Evolutionary conservation across 2,329 filamentous ascomycete species (phyloP), one percentile per base, ranked within the genome.

Genomic region (Colletotrichum sp.): DNA sequence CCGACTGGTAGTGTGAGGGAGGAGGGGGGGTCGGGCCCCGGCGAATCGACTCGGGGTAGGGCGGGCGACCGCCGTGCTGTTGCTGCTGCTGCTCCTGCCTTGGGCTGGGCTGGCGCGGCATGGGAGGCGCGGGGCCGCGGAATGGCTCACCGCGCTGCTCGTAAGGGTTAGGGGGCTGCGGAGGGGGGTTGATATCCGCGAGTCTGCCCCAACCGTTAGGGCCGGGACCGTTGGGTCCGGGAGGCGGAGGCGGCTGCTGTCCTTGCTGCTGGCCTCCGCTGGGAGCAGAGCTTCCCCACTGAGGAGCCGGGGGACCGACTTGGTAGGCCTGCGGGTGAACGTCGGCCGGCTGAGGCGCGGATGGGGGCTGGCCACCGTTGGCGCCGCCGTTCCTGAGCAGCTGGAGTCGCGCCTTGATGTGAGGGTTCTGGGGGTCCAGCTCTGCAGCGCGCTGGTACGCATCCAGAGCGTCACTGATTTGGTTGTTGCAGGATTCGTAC

Each of bases 401-500:
- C 83, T 98, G 95, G 77, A 99, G 89, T 77, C 97, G 93, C 74
- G 96, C 96, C 86, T 99, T 99, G 89, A 99, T 99, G 84, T 99
- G 96, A 52, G 95, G 95, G 83, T 99, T 99, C 77, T 89, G 90
- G 0, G 97, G 96, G 83, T 99, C 97, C 78, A 99, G 92, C 84
- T 99, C 97, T 44, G 96, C 96, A 55, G 97, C 97, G 79, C 97
- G 92, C 82, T 96, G 95, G 84, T 99, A 99, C 8, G 97, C 97
- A 85, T 99, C 97, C 60, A 99, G 90, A 2, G 97, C 97, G 88
- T 99, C 97, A 69, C 93, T 95, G 75, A 98, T 98, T 86, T 99
- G 97, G 87, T 99, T 99, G 89, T 99, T 99, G 86, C 97, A 99
- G 30, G 96, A 98, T 85, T 99, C 97, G 82, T 99, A 99, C 94